phyloP scores from a whole-genome alignment of 768 basidiomycete genomes.

The Suillus plorans region DNA sequence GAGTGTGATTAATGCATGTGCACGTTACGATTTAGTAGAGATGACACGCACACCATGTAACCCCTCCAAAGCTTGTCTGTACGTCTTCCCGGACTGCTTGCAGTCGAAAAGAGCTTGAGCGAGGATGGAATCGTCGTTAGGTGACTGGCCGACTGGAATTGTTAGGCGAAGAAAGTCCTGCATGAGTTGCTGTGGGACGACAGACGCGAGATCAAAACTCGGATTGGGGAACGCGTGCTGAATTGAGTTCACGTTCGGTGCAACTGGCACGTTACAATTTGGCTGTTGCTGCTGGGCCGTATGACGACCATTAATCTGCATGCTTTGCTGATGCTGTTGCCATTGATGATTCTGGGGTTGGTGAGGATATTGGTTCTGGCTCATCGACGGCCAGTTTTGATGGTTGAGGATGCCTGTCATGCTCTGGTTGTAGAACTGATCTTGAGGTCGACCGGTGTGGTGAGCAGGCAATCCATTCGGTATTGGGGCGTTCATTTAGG shows the following conservation, averaged over 20 bases:
- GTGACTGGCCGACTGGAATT: constrained; percentile 47
- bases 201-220: constrained; percentile 32
- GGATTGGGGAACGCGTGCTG: constrained; percentile 10
- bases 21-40: neutral
- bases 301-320: constrained; percentile 34
- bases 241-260: constrained; percentile 8
- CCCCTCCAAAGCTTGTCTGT: constrained; percentile 65
- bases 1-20: constrained; percentile 8
- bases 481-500: neutral
- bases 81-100: constrained; percentile 44
- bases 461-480: constrained; percentile 14
- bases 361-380: constrained; percentile 31
- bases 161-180: constrained; percentile 57
- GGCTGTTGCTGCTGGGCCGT: constrained; percentile 21
- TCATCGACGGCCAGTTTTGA: constrained; percentile 10
- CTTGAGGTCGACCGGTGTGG: constrained; percentile 21
- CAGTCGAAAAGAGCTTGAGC: constrained; percentile 45
- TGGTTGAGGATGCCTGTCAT: neutral
- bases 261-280: neutral
- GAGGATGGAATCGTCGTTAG: constrained; percentile 59
- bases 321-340: constrained; percentile 35
- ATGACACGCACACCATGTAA: constrained; percentile 57
- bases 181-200: constrained; percentile 51
- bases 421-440: constrained; percentile 23
- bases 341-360: constrained; percentile 13